Percentiles rank a stretch among this genome's conserved stretches.
phyloP scores from a whole-genome alignment of 1,284 basidiomycete species.

The Sparassis latifolia region DNA sequence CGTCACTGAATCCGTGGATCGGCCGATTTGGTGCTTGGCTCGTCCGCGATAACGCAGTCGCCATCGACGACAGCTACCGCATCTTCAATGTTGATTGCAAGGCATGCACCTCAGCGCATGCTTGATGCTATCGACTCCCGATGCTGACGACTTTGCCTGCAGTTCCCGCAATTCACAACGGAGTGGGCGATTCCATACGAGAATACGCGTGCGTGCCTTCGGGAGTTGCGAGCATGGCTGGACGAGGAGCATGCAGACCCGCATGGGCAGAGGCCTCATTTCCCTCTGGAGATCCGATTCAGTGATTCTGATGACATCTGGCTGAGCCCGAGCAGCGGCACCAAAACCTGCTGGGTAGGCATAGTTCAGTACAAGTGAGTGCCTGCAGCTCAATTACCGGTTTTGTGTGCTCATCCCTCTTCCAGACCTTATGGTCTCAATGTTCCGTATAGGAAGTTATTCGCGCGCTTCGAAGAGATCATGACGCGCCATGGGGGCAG shows the following conservation, averaged over 20 bases:
- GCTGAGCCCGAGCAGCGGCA: slow-evolving; percentile 83
- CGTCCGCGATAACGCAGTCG: slow-evolving; percentile 37
- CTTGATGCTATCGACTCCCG: slow-evolving; percentile 10
- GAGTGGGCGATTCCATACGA: slow-evolving; percentile 89
- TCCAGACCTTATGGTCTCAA: slow-evolving; percentile 83
- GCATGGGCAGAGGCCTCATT: slow-evolving; percentile 80
- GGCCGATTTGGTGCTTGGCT: slow-evolving; percentile 60
- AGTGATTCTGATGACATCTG: slow-evolving; percentile 88
- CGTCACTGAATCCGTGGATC: slow-evolving; percentile 48
- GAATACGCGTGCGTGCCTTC: slow-evolving; percentile 59
- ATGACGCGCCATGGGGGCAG: slow-evolving; percentile 71
- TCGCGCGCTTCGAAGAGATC: slow-evolving; percentile 76
- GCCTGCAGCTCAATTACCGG: neutral
- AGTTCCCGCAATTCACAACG: slow-evolving; percentile 86
- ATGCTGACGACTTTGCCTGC: slow-evolving; percentile 15
- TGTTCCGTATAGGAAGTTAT: slow-evolving; percentile 83
- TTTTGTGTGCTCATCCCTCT: neutral
- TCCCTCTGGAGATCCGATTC: slow-evolving; percentile 92
- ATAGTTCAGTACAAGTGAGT: slow-evolving; percentile 90
- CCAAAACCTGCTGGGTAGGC: slow-evolving; percentile 90
- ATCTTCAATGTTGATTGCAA: slow-evolving; percentile 84
- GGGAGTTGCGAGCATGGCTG: slow-evolving; percentile 74
- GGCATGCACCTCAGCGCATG: slow-evolving; percentile 34
- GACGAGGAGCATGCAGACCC: slow-evolving; percentile 61
- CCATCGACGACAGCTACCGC: slow-evolving; percentile 67